Percentiles rank a stretch among this genome's conserved stretches.
Evolutionary conservation across 306 rosid species (phyloP).

Genomic region (Fragaria iinumae): DNA sequence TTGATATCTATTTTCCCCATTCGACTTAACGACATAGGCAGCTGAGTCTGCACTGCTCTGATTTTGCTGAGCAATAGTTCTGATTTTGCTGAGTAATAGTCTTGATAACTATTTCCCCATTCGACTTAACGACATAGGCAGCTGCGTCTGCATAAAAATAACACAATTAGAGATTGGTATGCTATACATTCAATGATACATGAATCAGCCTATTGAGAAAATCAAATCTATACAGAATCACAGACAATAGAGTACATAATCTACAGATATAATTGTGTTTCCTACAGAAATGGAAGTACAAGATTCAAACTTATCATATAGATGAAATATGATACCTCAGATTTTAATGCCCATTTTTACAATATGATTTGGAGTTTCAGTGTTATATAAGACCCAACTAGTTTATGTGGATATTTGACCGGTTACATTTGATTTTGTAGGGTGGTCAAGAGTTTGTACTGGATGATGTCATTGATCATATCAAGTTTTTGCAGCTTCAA

Average conservation of each 20-base stretch:
- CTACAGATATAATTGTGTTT: neutral
- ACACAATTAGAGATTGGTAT: neutral
- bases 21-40: neutral
- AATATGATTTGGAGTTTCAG: neutral
- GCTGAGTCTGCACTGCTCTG: neutral
- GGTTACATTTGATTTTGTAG: constrained; percentile 38
- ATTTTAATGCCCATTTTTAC: neutral
- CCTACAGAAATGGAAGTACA: neutral
- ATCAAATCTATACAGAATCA: neutral
- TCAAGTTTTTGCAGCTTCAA: constrained; percentile 77
- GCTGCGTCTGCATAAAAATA: neutral
- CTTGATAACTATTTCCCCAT: too few species aligned
- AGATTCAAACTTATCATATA: neutral
- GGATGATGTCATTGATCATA: constrained; percentile 78
- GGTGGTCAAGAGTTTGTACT: constrained; percentile 60
- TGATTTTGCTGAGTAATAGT: too few species aligned
- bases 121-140: neutral
- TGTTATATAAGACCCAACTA: neutral
- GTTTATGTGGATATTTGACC: neutral
- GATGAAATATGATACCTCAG: neutral
- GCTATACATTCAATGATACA: neutral
- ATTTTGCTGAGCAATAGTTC: too few species aligned
- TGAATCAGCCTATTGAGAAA: neutral
- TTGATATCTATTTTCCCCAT: too few species aligned
- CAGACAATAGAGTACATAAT: neutral